A percentile compares a stretch with the other conserved stretches of the same genome.
phyloP scores from a whole-genome alignment of 768 basidiomycete species.

The Termitomyces sp. region DNA sequence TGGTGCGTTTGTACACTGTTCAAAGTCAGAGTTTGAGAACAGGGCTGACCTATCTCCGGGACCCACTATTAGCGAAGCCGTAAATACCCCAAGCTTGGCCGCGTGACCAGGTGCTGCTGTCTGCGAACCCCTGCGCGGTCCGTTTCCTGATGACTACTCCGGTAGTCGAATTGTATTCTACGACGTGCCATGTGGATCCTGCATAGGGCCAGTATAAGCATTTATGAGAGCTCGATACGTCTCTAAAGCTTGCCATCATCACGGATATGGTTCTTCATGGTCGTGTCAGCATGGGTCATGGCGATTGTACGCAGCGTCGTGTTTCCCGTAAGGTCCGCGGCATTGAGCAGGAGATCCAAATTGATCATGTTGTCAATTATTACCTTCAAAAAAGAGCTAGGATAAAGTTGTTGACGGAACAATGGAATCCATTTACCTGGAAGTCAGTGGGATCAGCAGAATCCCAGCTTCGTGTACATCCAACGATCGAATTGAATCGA shows the following conservation, averaged over 20 bases:
- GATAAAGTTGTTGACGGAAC: not conserved
- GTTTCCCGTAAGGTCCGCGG: conserved; percentile 54
- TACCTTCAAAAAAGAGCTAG: conserved; percentile 31
- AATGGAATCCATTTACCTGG: conserved; percentile 26
- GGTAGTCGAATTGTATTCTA: conserved; percentile 64
- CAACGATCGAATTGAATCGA: conserved; percentile 56
- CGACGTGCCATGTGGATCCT: conserved; percentile 56
- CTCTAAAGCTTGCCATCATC: conserved; percentile 41
- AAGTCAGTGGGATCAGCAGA: conserved; percentile 35
- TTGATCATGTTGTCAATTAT: conserved; percentile 86
- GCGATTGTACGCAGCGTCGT: conserved; percentile 57
- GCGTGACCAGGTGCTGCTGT: conserved; percentile 68
- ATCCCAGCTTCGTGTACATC: conserved; percentile 70
- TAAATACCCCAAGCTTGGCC: conserved; percentile 72
- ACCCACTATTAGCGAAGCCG: conserved; percentile 65
- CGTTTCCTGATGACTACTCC: conserved; percentile 51
- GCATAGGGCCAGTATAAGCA: not conserved
- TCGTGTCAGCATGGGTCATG: conserved; percentile 59
- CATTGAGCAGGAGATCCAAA: conserved; percentile 61
- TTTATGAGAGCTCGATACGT: not conserved
- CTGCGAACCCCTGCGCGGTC: conserved; percentile 61
- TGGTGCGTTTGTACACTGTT: conserved; percentile 57
- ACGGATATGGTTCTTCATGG: conserved; percentile 63
- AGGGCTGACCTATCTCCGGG: not conserved
- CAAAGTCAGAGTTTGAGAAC: not conserved